Evolutionary conservation across 306 rosid species (phyloP).

Genomic region (Gastrolobium villosum): DNA sequence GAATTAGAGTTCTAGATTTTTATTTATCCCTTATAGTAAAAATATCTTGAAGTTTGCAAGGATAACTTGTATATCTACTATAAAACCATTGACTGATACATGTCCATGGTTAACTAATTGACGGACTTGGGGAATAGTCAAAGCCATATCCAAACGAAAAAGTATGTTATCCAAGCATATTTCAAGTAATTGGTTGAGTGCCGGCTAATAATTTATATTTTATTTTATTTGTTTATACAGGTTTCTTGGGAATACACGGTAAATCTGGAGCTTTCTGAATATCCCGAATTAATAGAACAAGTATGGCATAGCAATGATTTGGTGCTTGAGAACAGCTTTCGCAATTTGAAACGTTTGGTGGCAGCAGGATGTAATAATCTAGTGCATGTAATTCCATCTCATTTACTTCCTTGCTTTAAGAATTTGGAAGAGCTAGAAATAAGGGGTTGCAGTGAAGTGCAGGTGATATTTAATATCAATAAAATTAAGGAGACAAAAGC

Average conservation of each 20-base stretch:
- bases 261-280: not conserved
- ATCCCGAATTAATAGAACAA: not conserved
- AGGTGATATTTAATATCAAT: conserved; percentile 32
- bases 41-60: too few relatives aligned
- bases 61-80: too few relatives aligned
- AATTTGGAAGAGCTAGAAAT: conserved; percentile 27
- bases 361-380: not conserved
- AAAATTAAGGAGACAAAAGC: not conserved
- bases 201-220: not conserved
- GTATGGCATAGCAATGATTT: not conserved
- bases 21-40: too few relatives aligned
- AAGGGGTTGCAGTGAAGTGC: fast-evolving
- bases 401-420: conserved; percentile 29
- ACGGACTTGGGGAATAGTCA: too few relatives aligned
- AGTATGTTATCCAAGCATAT: too few relatives aligned
- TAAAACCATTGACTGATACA: too few relatives aligned
- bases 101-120: too few relatives aligned
- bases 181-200: too few relatives aligned
- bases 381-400: conserved; percentile 34
- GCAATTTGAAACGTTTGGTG: not conserved
- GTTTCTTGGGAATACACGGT: not conserved
- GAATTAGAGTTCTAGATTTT: too few relatives aligned
- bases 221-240: conserved; percentile 6
- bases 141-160: too few relatives aligned
- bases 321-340: not conserved